phyloP scores from a whole-genome alignment of 2,329 filamentous ascomycete species.

The Beauveria sp. region DNA sequence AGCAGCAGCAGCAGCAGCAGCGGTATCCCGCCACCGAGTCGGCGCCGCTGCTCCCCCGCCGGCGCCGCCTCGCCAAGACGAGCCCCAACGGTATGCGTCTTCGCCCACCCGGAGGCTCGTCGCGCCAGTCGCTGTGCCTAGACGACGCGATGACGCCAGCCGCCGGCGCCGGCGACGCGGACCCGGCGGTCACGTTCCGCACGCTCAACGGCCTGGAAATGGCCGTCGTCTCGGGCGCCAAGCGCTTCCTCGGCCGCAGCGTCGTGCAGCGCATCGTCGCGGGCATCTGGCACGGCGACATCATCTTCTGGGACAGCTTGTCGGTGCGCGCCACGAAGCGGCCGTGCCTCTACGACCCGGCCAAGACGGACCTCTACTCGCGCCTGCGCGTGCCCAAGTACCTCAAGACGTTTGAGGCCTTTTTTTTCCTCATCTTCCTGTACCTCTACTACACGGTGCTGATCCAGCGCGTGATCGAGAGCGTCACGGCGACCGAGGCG shows the following conservation, averaged over 20 bases:
- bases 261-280: constrained; percentile 78
- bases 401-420: constrained; percentile 73
- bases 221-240: constrained; percentile 71
- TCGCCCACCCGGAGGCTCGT: not conserved
- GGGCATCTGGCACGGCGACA: constrained; percentile 78
- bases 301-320: constrained; percentile 80
- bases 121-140: constrained; percentile 37
- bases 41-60: not conserved
- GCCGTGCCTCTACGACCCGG: constrained; percentile 65
- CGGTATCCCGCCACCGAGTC: not conserved
- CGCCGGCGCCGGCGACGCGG: constrained; percentile 39
- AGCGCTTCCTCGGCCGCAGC: constrained; percentile 74
- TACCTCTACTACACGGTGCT: constrained; percentile 81
- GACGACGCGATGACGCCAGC: constrained; percentile 46
- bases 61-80: not conserved
- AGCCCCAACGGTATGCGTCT: constrained; percentile 26
- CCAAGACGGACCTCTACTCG: constrained; percentile 63
- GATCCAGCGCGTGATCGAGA: constrained; percentile 59
- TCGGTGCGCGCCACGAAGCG: constrained; percentile 66
- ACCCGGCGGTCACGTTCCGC: constrained; percentile 65
- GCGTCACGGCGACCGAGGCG: constrained; percentile 61
- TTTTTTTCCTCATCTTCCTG: constrained; percentile 73
- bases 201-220: constrained; percentile 83
- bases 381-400: constrained; percentile 74
- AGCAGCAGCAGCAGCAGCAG: constrained; percentile 25